Conservation (phyloP, 345 rosid species). For the Heritiera littoralis region DNA sequence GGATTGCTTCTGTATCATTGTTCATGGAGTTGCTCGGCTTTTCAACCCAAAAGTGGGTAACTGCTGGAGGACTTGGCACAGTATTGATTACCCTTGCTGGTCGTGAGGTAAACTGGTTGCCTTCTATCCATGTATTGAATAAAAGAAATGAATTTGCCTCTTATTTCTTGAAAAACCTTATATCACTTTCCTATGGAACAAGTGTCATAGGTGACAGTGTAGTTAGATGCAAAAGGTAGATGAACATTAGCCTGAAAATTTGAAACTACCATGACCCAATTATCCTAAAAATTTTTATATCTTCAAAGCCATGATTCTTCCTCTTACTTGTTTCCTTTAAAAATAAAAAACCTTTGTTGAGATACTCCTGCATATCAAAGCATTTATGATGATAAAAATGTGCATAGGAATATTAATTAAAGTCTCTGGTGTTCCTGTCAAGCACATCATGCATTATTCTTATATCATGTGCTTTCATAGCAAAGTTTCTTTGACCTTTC, state of each 20-base stretch:
- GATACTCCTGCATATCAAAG: not conserved
- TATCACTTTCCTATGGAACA: not conserved
- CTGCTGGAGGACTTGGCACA: constrained; percentile 96
- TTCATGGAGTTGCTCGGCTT: constrained; percentile 96
- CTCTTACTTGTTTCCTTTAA: not conserved
- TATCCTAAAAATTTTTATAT: not conserved
- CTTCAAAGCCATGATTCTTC: not conserved
- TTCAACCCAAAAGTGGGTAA: constrained; percentile 88
- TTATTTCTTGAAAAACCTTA: not conserved
- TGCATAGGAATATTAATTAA: not conserved
- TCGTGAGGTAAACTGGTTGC: constrained; percentile 68
- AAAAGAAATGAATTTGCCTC: constrained; percentile 7
- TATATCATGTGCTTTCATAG: not conserved
- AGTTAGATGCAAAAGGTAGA: not conserved
- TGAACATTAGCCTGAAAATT: not conserved
- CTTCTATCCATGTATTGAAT: not conserved
- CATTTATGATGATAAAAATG: not conserved
- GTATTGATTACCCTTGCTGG: constrained; percentile 98
- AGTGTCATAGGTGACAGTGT: not conserved
- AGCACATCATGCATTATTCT: not conserved
- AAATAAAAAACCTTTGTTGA: not conserved
- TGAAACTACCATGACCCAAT: no score
- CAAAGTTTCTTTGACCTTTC: constrained; percentile 8
- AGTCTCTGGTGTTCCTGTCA: constrained; percentile 1
- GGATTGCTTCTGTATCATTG: constrained; percentile 85